These are phyloP conservation scores for Lasiodiplodia hormozganensis DNA, from an alignment of 2,329 filamentous ascomycete genomes.

Conservation along the genomic window DNA sequence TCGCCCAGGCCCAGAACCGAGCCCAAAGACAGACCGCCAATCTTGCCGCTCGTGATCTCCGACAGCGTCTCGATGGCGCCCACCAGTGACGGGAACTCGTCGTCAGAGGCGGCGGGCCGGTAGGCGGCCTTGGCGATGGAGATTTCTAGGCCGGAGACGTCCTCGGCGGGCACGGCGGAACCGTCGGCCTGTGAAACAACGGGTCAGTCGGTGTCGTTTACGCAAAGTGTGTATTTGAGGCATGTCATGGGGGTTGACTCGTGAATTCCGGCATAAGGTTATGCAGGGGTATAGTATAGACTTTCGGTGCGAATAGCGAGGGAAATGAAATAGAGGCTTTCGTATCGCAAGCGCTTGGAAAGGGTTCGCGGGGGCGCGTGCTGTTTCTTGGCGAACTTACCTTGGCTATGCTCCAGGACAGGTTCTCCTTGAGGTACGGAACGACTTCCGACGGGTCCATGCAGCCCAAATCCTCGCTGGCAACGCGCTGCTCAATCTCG, in stretches of 20 bases:
- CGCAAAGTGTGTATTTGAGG: neutral
- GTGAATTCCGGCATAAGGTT: neutral
- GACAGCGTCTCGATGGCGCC: constrained; percentile 41
- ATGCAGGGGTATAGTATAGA: neutral
- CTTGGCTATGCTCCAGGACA: constrained; percentile 37
- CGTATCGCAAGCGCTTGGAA: neutral
- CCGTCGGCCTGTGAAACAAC: constrained; percentile 43
- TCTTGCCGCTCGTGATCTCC: constrained; percentile 36
- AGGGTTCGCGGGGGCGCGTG: constrained; percentile 23
- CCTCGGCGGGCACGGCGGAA: constrained; percentile 40
- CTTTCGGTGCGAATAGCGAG: neutral
- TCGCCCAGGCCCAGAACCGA: neutral
- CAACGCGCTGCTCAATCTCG: constrained; percentile 46
- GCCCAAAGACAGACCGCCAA: constrained; percentile 31
- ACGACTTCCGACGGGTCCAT: constrained; percentile 36
- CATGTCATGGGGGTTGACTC: neutral
- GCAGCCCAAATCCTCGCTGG: constrained; percentile 41
- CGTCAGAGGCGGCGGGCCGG: constrained; percentile 41
- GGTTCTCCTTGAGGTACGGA: constrained; percentile 35
- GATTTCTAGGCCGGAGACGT: constrained; percentile 48
- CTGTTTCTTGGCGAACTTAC: constrained; percentile 23
- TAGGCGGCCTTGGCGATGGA: constrained; percentile 49
- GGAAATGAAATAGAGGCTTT: constrained; percentile 1
- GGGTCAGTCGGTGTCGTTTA: neutral
- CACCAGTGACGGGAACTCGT: constrained; percentile 46